phyloP scores from a whole-genome alignment of 345 rosid genomes.

The Salix viminalis region DNA sequence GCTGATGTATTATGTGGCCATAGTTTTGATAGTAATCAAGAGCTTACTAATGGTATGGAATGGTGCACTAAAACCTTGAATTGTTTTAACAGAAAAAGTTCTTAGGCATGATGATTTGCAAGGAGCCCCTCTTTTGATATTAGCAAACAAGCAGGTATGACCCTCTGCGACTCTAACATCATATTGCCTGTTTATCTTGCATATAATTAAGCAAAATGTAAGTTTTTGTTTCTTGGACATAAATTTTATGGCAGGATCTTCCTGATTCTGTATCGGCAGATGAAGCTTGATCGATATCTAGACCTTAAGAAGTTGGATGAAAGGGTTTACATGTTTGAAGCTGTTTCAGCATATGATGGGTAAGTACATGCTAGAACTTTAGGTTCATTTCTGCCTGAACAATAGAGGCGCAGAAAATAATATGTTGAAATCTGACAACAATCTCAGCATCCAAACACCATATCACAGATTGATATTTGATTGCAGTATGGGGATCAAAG shows the following conservation, averaged over 20 bases:
- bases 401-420: not conserved
- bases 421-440: not conserved
- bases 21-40: not conserved
- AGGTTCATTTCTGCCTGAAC: not conserved
- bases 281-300: slow-evolving; percentile 73
- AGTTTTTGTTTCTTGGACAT: not conserved
- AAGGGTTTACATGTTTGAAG: slow-evolving; percentile 90
- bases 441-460: not conserved
- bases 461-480: slow-evolving; percentile 5
- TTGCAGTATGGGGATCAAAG: slow-evolving; percentile 83
- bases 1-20: not conserved
- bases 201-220: not conserved
- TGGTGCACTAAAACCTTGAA: slow-evolving; percentile 5
- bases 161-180: not conserved
- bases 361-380: slow-evolving; percentile 25
- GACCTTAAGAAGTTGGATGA: slow-evolving; percentile 94
- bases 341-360: slow-evolving; percentile 93
- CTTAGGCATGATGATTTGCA: slow-evolving; percentile 91
- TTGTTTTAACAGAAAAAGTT: slow-evolving; percentile 62
- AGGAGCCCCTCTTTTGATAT: slow-evolving; percentile 88
- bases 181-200: not conserved
- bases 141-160: slow-evolving; percentile 92
- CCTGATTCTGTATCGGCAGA: slow-evolving; percentile 84
- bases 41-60: not conserved
- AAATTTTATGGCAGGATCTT: slow-evolving; percentile 60